Conservation (phyloP, 352 stramenopile genomes). For the Elongisporangium senticosum region DNA sequence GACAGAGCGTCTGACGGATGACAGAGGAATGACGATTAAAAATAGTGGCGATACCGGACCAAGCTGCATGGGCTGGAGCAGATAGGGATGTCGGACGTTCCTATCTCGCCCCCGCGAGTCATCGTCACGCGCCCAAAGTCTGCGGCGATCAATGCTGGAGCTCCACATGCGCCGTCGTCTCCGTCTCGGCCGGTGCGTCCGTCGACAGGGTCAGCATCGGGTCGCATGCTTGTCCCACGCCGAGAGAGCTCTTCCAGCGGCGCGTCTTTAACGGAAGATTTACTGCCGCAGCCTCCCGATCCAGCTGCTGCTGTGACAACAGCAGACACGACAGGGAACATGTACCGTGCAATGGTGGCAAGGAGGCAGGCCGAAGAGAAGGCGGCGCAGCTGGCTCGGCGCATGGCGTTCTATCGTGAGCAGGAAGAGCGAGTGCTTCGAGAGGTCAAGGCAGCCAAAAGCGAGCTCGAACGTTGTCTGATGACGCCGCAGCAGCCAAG, state of each 20-base stretch:
- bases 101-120: conserved; percentile 13
- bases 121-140: conserved; percentile 22
- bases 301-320: background rate
- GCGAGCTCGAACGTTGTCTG: conserved; percentile 23
- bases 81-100: background rate
- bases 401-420: conserved; percentile 43
- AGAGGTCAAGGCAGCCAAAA: conserved; percentile 46
- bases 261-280: background rate
- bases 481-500: background rate
- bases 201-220: background rate
- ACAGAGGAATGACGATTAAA: background rate
- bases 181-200: background rate
- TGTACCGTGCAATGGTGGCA: conserved; percentile 39
- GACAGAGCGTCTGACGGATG: background rate
- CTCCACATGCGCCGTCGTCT: background rate
- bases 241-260: background rate
- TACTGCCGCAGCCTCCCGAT: background rate
- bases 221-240: background rate
- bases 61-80: background rate
- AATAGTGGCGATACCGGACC: background rate
- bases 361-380: conserved; percentile 51
- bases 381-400: conserved; percentile 36
- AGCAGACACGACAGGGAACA: conserved; percentile 9
- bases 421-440: conserved; percentile 51
- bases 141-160: conserved; percentile 4